These are phyloP conservation scores for Gracilariopsis chorda DNA, from an alignment of 23 red algal species.

Conservation along the genomic window DNA sequence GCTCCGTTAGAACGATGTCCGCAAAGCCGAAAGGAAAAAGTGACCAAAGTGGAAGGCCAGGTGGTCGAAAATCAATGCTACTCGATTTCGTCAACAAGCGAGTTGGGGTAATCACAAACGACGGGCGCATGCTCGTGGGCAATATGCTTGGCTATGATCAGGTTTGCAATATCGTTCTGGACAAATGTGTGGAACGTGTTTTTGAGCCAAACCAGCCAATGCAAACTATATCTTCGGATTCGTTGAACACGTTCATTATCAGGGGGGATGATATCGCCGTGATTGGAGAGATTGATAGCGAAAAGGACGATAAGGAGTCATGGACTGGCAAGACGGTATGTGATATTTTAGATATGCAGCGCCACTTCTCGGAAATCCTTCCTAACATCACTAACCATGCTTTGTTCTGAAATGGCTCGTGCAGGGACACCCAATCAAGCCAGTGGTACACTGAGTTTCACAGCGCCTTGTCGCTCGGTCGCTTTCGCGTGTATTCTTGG, in stretches of 20 bases:
- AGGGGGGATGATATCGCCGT: conserved; percentile 75
- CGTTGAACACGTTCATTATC: conserved; percentile 51
- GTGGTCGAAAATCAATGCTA: conserved; percentile 39
- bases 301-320: conserved; percentile 41
- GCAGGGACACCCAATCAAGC: conserved; percentile 33
- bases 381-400: too few species aligned
- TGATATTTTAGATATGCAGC: too few species aligned
- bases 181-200: conserved; percentile 54
- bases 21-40: neutral
- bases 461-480: neutral
- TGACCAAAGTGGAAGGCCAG: neutral
- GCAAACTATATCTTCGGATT: conserved; percentile 18
- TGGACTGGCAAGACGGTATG: conserved; percentile 44
- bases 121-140: conserved; percentile 59
- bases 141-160: conserved; percentile 58
- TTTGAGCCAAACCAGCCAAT: conserved; percentile 36
- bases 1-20: neutral
- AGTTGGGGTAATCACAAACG: conserved; percentile 68
- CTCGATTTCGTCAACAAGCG: conserved; percentile 62
- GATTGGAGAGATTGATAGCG: conserved; percentile 53
- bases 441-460: neutral
- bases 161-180: conserved; percentile 64
- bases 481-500: too few species aligned
- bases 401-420: too few species aligned
- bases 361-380: too few species aligned